Evolutionary conservation across 2,329 filamentous ascomycete genomes (phyloP).

Genomic region (Epichloe bromicola): DNA sequence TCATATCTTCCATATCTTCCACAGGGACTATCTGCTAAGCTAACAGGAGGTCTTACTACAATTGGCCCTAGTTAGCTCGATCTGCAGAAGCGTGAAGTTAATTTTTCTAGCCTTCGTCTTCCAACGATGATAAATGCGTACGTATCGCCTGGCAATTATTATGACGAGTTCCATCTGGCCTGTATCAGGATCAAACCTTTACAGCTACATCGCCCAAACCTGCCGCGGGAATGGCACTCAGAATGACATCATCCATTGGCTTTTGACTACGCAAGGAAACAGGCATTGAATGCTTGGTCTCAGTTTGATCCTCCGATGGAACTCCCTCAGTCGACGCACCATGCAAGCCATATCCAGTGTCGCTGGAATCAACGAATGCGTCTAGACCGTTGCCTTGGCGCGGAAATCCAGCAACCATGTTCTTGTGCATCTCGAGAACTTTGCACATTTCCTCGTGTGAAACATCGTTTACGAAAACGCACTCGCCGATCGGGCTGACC

Average conservation of each 20-base stretch:
- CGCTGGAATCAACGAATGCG: constrained; percentile 54
- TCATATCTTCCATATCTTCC: no score
- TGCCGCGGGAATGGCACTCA: neutral
- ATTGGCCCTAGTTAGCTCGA: no score
- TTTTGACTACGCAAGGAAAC: neutral
- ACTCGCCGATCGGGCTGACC: constrained; percentile 47
- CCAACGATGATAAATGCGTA: no score
- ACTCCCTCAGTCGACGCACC: constrained; percentile 2
- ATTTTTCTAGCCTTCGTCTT: no score
- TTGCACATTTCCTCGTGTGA: constrained; percentile 46
- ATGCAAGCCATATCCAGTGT: constrained; percentile 45
- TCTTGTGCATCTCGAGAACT: constrained; percentile 50
- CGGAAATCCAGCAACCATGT: constrained; percentile 47
- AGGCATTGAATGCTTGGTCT: neutral
- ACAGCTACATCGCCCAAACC: neutral
- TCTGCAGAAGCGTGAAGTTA: no score
- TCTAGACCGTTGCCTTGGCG: constrained; percentile 53
- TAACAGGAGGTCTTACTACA: no score
- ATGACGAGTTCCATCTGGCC: no score
- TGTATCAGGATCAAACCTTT: neutral
- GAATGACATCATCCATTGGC: neutral
- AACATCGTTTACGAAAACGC: constrained; percentile 57
- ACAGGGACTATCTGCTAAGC: no score
- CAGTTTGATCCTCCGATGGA: neutral
- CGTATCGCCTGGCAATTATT: no score